These are phyloP conservation scores for Chenopodium berlandieri DNA, from an alignment of 148 eudicot species.

Conservation along the genomic window DNA sequence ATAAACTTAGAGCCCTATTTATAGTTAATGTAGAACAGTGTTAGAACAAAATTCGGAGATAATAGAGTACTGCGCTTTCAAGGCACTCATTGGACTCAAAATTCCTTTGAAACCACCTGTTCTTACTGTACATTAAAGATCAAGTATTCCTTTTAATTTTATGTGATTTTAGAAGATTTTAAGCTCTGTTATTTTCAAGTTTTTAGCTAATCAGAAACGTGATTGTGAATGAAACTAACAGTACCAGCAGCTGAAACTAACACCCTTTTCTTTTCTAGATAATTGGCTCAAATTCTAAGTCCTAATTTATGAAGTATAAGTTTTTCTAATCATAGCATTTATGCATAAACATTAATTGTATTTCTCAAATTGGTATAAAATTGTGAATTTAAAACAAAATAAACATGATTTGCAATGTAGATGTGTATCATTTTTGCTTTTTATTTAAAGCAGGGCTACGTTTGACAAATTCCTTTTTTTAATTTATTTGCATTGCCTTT, in stretches of 20 bases:
- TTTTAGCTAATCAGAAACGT: not conserved
- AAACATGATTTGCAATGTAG: not conserved
- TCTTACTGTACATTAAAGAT: constrained; percentile 24
- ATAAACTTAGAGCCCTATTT: constrained; percentile 9
- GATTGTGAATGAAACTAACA: not conserved
- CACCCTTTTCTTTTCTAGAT: no score
- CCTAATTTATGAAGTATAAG: not conserved
- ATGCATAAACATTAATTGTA: not conserved
- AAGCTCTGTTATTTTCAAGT: not conserved
- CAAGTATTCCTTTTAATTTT: not conserved
- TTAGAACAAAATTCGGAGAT: not conserved
- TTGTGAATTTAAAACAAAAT: not conserved
- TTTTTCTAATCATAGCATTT: not conserved
- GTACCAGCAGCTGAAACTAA: not conserved
- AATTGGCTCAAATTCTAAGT: no score
- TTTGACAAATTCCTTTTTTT: not conserved
- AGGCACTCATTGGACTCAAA: constrained; percentile 20
- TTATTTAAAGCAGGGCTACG: not conserved
- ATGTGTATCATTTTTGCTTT: no score
- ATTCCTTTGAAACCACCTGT: constrained; percentile 9
- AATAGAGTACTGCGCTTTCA: constrained; percentile 15
- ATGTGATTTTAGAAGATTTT: not conserved
- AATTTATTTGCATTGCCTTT: no score
- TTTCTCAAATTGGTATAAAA: not conserved
- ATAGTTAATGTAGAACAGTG: not conserved